Percentiles rank a stretch among this genome's conserved stretches.
These are phyloP conservation scores for Ophiostoma pallidulum DNA, from an alignment of 2,329 filamentous ascomycete species.

Conservation along the genomic window DNA sequence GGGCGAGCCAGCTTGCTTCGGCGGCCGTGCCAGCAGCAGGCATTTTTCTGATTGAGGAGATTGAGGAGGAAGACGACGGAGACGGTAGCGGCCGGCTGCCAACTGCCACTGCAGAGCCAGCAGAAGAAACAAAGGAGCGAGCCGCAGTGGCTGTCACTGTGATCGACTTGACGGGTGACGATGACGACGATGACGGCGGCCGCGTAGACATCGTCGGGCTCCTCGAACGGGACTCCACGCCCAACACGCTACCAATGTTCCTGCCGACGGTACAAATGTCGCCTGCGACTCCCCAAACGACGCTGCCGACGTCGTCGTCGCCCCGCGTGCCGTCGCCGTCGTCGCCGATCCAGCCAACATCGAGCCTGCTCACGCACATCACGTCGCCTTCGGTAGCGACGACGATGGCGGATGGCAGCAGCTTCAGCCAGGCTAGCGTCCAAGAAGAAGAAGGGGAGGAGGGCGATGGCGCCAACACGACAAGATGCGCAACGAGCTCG, in stretches of 20 bases:
- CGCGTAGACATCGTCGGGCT: too few species aligned
- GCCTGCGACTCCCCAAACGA: background rate
- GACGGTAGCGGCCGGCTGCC: background rate
- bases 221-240: background rate
- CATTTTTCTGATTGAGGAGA: background rate
- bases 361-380: background rate
- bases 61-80: background rate
- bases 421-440: background rate
- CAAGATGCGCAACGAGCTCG: background rate
- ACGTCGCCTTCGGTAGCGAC: background rate
- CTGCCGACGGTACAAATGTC: background rate
- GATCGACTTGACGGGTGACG: constrained; percentile 10
- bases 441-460: too few species aligned
- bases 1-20: background rate
- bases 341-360: background rate
- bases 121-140: background rate
- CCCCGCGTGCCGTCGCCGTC: background rate
- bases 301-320: background rate
- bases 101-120: constrained; percentile 1
- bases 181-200: background rate
- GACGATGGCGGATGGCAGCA: background rate
- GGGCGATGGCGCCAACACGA: background rate
- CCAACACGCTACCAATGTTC: background rate
- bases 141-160: background rate
- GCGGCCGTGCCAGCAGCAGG: background rate